These are phyloP conservation scores for Petunia secreta DNA, from an alignment of 257 asterid species.

Conservation along the genomic window DNA sequence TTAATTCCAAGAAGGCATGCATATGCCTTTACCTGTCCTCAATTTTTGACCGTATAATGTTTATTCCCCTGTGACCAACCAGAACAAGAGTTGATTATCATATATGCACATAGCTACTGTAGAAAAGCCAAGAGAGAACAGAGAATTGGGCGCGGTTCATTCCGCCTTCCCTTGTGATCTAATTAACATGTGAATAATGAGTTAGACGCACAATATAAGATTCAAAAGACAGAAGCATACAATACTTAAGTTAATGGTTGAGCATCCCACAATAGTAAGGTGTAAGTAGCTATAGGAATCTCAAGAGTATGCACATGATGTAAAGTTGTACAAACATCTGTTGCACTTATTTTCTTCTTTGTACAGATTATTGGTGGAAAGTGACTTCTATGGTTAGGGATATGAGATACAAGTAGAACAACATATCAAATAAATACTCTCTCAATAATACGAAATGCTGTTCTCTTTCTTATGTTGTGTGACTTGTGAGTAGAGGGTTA, in stretches of 20 bases:
- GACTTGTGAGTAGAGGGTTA: too few relatives aligned
- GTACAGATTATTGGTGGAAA: constrained; percentile 9
- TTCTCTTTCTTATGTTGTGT: too few relatives aligned
- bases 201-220: too few relatives aligned
- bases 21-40: constrained; percentile 10
- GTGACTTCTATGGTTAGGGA: background rate
- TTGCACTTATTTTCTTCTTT: background rate
- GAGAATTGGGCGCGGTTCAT: background rate
- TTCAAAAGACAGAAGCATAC: too few relatives aligned
- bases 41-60: background rate
- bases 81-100: constrained; percentile 10
- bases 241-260: background rate
- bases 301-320: background rate
- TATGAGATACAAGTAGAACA: too few relatives aligned
- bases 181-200: too few relatives aligned
- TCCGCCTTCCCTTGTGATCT: background rate
- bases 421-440: too few relatives aligned
- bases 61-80: background rate
- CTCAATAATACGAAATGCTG: too few relatives aligned
- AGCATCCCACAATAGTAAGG: background rate
- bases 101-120: background rate
- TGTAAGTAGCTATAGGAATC: background rate
- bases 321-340: background rate
- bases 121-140: background rate
- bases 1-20: constrained; percentile 16